Evolutionary conservation across 305 asterid genomes (phyloP), one percentile per base, ranked within the genome.

Genomic region (Salvia sclarea): DNA sequence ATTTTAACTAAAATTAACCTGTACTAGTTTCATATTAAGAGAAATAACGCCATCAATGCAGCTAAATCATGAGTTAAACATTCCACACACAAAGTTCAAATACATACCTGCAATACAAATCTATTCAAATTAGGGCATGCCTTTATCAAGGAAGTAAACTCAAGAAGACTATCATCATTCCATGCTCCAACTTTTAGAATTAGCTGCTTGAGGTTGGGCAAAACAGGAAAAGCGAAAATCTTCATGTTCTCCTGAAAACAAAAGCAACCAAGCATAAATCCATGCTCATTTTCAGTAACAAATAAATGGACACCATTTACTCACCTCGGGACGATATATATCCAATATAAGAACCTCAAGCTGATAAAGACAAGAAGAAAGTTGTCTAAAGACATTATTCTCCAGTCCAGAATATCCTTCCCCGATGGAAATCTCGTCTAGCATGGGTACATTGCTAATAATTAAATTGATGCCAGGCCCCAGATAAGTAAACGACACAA

Each of bases 141-240:
- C 68, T 59, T 72, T 47, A 80, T 52, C 5, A 80, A 56, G 48
- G 85, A 78, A 33, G 85, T 71, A 66, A 81, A 82, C 31, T 80
- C 85, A 66, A 84, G 90, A 63, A 84, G 85, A 70, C 84, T 71
- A 30, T 84, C 87, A 30, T 84, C 87, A 25, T 67, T 71, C 85
- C 85, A 80, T 9, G 87, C 87, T 71, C 90, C 90, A 48, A 84
- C 73, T 77, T 71, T 80, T 3, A 82, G 58, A 66, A 82, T 78
- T 28, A 84, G 80, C 75, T 79, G 80, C 83, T 79, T 82, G 31
- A 84, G 81, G 20, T 79, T 79, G 6, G 89, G 89, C 68, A 81
- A 68, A 75, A 73, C 68, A 21, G 86, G 89, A 63, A 81, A 82
- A 20, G 73, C 61, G 17, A 62, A 65, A 43, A 66, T 31, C 78